A percentile compares a stretch with the other conserved stretches of the same genome.
phyloP scores from a whole-genome alignment of 352 stramenopile genomes.

The Phytopythium boreale region DNA sequence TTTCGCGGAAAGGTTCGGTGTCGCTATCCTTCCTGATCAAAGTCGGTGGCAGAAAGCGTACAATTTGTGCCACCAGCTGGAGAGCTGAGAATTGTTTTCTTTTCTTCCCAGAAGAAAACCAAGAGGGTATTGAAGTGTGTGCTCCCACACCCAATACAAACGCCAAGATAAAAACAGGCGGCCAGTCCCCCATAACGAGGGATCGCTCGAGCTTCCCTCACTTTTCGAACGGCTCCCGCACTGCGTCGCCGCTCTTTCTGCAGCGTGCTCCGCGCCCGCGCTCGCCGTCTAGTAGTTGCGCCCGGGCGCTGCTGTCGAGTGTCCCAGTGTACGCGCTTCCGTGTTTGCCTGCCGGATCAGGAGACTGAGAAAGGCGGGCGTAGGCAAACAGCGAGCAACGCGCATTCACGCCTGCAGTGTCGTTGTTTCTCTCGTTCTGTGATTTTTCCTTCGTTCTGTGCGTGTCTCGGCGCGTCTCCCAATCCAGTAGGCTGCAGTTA shows the following conservation, averaged over 20 bases:
- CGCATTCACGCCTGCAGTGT: too few relatives aligned
- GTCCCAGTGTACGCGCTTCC: too few relatives aligned
- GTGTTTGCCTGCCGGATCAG: too few relatives aligned
- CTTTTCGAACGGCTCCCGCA: background rate
- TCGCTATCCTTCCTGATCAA: background rate
- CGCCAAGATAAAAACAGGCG: background rate
- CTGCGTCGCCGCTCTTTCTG: background rate
- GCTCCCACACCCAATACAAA: background rate
- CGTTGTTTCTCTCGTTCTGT: too few relatives aligned
- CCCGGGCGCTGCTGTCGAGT: too few relatives aligned
- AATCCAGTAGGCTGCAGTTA: too few relatives aligned
- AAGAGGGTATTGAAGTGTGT: background rate
- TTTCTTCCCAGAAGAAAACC: background rate
- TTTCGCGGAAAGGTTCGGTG: background rate
- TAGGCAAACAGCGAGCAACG: too few relatives aligned
- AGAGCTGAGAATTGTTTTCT: background rate
- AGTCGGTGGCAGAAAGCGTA: background rate
- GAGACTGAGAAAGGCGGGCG: too few relatives aligned
- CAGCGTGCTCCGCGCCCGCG: too few relatives aligned
- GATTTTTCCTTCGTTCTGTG: too few relatives aligned
- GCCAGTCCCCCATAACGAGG: background rate
- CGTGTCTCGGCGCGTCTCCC: too few relatives aligned
- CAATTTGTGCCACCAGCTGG: background rate
- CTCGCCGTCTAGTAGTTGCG: too few relatives aligned
- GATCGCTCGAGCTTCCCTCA: background rate